These are phyloP conservation scores for Psilocybe cubensis DNA, from an alignment of 768 basidiomycete species.

Conservation along the genomic window DNA sequence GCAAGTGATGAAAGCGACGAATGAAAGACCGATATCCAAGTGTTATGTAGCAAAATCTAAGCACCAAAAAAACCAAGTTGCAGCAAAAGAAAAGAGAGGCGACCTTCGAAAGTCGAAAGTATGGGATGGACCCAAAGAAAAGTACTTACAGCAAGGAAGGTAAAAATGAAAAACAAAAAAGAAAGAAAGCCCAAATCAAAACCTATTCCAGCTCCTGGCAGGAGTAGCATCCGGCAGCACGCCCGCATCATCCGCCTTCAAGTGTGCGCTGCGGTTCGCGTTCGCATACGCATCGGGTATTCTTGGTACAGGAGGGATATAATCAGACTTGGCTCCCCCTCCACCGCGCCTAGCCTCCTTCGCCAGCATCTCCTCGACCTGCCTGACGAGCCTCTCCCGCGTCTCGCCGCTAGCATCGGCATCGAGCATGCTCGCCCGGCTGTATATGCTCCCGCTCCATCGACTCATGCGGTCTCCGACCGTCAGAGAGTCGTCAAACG, in stretches of 20 bases:
- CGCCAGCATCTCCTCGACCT: constrained; percentile 58
- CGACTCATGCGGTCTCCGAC: constrained; percentile 37
- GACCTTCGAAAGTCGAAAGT: not conserved
- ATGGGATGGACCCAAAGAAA: not conserved
- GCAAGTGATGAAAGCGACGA: not conserved
- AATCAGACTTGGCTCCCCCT: constrained; percentile 8
- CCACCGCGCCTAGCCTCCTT: constrained; percentile 20
- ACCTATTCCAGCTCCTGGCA: constrained; percentile 32
- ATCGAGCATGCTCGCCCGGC: constrained; percentile 57
- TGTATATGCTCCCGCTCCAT: constrained; percentile 52
- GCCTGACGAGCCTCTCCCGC: constrained; percentile 50
- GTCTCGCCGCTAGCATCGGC: constrained; percentile 49
- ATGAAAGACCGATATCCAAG: not conserved
- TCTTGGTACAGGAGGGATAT: constrained; percentile 49
- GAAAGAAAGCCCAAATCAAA: constrained; percentile 25
- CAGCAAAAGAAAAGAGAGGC: not conserved
- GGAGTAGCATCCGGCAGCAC: constrained; percentile 13
- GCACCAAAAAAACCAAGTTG: not conserved
- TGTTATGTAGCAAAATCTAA: not conserved
- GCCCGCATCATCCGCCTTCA: not conserved
- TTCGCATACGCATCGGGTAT: constrained; percentile 36
- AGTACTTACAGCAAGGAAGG: not conserved
- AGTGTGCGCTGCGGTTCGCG: constrained; percentile 1
- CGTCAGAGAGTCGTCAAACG: constrained; percentile 20
- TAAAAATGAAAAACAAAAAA: not conserved